Percentiles rank a stretch among this genome's conserved stretches.
Conservation (phyloP, 208 protist species). For the Wallacemonas sp. region DNA sequence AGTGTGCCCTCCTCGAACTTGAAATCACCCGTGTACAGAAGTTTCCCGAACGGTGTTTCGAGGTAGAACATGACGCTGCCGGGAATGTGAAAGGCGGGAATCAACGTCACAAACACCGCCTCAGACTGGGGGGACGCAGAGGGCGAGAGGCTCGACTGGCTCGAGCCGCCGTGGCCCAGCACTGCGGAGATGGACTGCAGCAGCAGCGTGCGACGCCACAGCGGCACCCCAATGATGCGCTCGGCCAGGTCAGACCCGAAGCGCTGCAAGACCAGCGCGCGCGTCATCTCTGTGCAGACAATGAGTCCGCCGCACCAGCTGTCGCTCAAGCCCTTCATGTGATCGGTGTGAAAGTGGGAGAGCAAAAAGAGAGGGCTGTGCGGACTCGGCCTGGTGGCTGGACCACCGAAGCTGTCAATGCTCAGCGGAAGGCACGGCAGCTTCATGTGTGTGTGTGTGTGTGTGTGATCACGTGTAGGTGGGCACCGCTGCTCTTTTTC, state of each 20-base stretch:
- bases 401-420: slow-evolving; percentile 54
- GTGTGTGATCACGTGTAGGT: too few relatives aligned
- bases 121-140: too few relatives aligned
- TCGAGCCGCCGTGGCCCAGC: not conserved
- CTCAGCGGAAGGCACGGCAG: slow-evolving; percentile 52
- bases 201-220: slow-evolving; percentile 35
- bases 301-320: slow-evolving; percentile 62
- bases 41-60: slow-evolving; percentile 50
- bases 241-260: slow-evolving; percentile 37
- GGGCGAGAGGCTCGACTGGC: too few relatives aligned
- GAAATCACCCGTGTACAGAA: slow-evolving; percentile 87
- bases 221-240: slow-evolving; percentile 34
- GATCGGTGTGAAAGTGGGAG: slow-evolving; percentile 90
- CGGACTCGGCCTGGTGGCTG: not conserved
- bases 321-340: slow-evolving; percentile 75
- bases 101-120: slow-evolving; percentile 43
- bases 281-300: slow-evolving; percentile 55
- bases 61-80: slow-evolving; percentile 82
- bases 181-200: slow-evolving; percentile 9
- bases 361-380: slow-evolving; percentile 45
- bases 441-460: slow-evolving; percentile 29
- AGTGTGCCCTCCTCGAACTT: slow-evolving; percentile 44
- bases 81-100: slow-evolving; percentile 76
- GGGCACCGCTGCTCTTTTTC: too few relatives aligned
- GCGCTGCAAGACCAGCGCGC: slow-evolving; percentile 47